phyloP scores from a whole-genome alignment of 2,329 filamentous ascomycete species.

The Penicillium brevicompactum region DNA sequence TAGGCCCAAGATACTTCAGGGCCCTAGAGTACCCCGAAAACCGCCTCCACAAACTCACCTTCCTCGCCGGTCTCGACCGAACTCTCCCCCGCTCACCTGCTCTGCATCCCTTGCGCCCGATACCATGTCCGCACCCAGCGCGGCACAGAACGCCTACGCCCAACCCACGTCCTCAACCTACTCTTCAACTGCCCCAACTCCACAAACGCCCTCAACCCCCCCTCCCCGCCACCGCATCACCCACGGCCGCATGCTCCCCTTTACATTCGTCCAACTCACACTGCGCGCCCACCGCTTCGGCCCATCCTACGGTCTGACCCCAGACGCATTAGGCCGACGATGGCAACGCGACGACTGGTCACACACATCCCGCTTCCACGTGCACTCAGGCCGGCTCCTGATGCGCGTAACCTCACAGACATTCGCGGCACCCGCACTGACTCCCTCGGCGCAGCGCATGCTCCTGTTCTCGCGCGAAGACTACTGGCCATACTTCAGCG shows the following conservation, averaged over 20 bases:
- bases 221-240: constrained; percentile 57
- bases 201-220: constrained; percentile 48
- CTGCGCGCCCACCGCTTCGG: constrained; percentile 53
- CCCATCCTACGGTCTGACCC: constrained; percentile 50
- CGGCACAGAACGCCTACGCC: constrained; percentile 57
- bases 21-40: constrained; percentile 48
- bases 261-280: constrained; percentile 61
- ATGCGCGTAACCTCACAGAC: constrained; percentile 59
- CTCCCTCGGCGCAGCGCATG: constrained; percentile 55
- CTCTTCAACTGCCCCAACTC: constrained; percentile 59
- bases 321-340: constrained; percentile 52
- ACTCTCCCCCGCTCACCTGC: constrained; percentile 58
- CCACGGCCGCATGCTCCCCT: constrained; percentile 58
- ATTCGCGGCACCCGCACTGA: constrained; percentile 56
- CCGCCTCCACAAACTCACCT: constrained; percentile 49
- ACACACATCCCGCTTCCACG: constrained; percentile 57
- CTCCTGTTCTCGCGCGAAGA: constrained; percentile 63
- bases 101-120: constrained; percentile 60
- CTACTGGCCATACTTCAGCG: constrained; percentile 64
- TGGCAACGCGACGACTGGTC: constrained; percentile 60
- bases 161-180: constrained; percentile 57
- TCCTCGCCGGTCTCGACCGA: constrained; percentile 55
- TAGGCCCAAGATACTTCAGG: constrained; percentile 46
- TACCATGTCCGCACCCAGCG: constrained; percentile 58
- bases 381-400: constrained; percentile 57